Percentiles rank a stretch among this genome's conserved stretches.
Conservation (phyloP, 2,329 filamentous ascomycete species). For the Beauveria scarabaeidicola region DNA sequence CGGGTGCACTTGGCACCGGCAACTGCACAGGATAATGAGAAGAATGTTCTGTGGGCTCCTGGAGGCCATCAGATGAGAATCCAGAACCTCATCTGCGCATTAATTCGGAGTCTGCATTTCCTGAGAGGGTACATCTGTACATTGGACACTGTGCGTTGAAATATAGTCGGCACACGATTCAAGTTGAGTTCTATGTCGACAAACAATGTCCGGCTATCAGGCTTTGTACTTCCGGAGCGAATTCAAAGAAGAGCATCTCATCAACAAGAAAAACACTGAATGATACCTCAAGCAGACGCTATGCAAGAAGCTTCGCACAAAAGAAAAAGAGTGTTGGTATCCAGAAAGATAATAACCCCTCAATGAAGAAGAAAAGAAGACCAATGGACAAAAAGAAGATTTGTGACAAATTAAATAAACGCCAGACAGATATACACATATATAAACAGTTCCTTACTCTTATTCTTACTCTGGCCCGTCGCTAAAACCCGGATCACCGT, state of each 20-base stretch:
- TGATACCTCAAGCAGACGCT: not conserved
- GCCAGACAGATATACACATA: not conserved
- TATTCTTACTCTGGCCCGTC: constrained; percentile 14
- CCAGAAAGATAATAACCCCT: not conserved
- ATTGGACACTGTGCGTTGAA: no score
- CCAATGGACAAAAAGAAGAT: not conserved
- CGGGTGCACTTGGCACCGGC: no score
- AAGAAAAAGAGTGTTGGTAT: not conserved
- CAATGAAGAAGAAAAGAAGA: not conserved
- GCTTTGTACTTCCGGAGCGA: not conserved
- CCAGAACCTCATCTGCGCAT: no score
- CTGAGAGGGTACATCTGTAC: no score
- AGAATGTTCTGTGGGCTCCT: no score
- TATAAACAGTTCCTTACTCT: not conserved
- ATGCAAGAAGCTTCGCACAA: not conserved
- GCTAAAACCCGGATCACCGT: constrained; percentile 26
- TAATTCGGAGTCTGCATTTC: no score
- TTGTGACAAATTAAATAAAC: not conserved
- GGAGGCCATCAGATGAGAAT: no score
- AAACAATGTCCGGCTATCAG: not conserved
- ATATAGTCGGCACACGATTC: not conserved
- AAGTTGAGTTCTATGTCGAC: not conserved
- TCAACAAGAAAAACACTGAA: not conserved
- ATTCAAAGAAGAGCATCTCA: not conserved
- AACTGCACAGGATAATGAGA: no score